Evolutionary conservation across 1,139 yeast species (phyloP).

Genomic region (Kodamaea alishanica): DNA sequence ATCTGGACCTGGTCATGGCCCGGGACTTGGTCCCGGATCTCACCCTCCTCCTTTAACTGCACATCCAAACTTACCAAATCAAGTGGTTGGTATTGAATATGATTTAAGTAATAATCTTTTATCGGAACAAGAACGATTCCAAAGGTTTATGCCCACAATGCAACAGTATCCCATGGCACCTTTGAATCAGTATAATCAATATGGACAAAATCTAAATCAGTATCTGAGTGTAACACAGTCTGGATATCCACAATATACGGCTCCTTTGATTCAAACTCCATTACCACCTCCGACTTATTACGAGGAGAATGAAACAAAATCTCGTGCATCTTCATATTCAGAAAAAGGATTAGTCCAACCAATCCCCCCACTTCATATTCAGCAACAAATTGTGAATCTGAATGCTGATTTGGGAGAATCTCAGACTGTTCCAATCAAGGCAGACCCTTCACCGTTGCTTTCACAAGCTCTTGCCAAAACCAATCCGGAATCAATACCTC

Average conservation of each 20-base stretch:
- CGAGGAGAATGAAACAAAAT: slow-evolving; percentile 10
- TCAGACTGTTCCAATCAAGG: slow-evolving; percentile 8
- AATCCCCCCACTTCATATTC: slow-evolving; percentile 46
- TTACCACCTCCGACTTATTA: slow-evolving; percentile 11
- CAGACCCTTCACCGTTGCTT: slow-evolving; percentile 11
- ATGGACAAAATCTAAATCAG: background rate
- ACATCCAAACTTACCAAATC: no score
- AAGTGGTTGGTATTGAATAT: no score
- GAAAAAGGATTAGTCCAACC: slow-evolving; percentile 36
- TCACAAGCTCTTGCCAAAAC: slow-evolving; percentile 10
- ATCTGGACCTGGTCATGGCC: no score
- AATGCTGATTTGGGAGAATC: slow-evolving; percentile 8
- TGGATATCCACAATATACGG: slow-evolving; percentile 5
- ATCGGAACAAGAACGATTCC: no score
- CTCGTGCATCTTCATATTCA: slow-evolving; percentile 10
- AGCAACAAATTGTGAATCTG: slow-evolving; percentile 35
- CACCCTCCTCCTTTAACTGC: background rate
- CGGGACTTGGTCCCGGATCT: background rate
- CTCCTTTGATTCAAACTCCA: slow-evolving; percentile 6
- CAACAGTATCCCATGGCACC: slow-evolving; percentile 1
- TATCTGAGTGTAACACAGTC: background rate
- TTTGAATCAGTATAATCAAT: slow-evolving; percentile 2
- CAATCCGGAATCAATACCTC: slow-evolving; percentile 8
- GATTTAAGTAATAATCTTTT: no score
- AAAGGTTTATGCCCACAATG: no score